These are phyloP conservation scores for Yamadazyma laniorum DNA, from an alignment of 805 yeast species.

Conservation along the genomic window DNA sequence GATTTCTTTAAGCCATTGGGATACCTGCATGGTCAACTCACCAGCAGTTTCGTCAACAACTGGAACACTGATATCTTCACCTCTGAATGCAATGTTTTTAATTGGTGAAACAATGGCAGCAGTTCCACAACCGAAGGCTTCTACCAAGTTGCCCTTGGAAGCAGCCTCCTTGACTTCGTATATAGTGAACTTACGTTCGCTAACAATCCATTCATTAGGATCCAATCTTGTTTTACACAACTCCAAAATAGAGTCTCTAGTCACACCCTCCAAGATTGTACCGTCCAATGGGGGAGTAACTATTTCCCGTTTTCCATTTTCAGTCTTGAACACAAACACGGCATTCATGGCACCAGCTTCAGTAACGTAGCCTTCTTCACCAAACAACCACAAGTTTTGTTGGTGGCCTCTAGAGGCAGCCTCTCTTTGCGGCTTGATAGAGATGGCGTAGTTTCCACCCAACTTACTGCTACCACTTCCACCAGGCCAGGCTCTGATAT, in stretches of 20 bases:
- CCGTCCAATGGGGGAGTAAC: conserved; percentile 97
- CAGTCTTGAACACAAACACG: conserved; percentile 78
- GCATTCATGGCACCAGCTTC: conserved; percentile 99
- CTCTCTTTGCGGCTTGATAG: conserved; percentile 84
- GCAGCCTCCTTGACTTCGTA: conserved; percentile 77
- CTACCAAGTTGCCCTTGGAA: conserved; percentile 76
- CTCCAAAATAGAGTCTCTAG: conserved; percentile 82
- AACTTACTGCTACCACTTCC: conserved; percentile 95
- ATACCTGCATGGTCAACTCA: conserved; percentile 70
- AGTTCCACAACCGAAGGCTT: conserved; percentile 96
- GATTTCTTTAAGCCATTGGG: conserved; percentile 82
- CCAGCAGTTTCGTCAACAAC: conserved; percentile 78
- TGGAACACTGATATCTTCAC: conserved; percentile 73
- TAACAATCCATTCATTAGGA: conserved; percentile 74
- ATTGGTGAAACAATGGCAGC: conserved; percentile 97
- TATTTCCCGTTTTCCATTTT: conserved; percentile 82
- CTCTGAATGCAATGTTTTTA: conserved; percentile 79
- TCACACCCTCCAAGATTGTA: conserved; percentile 94
- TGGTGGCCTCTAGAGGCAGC: conserved; percentile 92
- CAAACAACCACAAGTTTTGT: conserved; percentile 96
- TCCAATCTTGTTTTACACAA: conserved; percentile 76
- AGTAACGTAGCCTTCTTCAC: conserved; percentile 80
- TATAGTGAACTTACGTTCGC: conserved; percentile 82
- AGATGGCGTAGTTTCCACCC: conserved; percentile 98
- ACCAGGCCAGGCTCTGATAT: conserved; percentile 99